Base-by-base conservation (phyloP, 208 protist species). In the Hexamita inflata region DNA sequence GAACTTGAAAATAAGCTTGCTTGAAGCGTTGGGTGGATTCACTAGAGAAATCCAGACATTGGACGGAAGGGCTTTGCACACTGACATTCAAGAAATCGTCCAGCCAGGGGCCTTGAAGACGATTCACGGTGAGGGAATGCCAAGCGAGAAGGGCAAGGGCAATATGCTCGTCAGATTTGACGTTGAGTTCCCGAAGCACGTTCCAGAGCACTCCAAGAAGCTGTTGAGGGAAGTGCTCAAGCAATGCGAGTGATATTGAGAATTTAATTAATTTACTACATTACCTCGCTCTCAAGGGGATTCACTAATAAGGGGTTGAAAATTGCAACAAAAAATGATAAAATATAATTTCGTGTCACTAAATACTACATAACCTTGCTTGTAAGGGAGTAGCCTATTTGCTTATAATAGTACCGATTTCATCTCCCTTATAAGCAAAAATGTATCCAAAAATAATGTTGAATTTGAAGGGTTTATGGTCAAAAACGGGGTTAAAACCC, bases 21-120 rank as follows among this genome's bases (percentile, higher is more conserved):
- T 2, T 26, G 32, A 77, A 9, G 75, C 75, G 9, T 61, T 80
- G 1, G 77, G 75, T 75, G 77, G 77, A 32, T 78, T 79, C 28
- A 15, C 26, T 9, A 75, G 29, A 7, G 70, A 75, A 34, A 29
- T 75, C 70, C 4, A 75, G 35, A 75, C 58, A 19, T 30, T 75
- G 24, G 70, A 75, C 39, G 28, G 40, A 28, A 7, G 61, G 4
- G 40, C 58, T 9, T 30, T 75, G 28, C 70, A 75, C 61, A 40
- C 64, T 24, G 70, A 57, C 9, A 24, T 61, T 11, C 9, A n/a
- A n/a, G 61, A 75, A 30, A 35, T 75, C 7, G 13, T 75, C 45
- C 11, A 59, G 26, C 9, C 19, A 4, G 70, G 61, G 11, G 35
- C 4, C 34, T 19, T 45, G 24, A 70, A 70, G 30, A n/a, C 28